phyloP scores from a whole-genome alignment of 2,329 filamentous ascomycete species.

The Ophiocordyceps australis region DNA sequence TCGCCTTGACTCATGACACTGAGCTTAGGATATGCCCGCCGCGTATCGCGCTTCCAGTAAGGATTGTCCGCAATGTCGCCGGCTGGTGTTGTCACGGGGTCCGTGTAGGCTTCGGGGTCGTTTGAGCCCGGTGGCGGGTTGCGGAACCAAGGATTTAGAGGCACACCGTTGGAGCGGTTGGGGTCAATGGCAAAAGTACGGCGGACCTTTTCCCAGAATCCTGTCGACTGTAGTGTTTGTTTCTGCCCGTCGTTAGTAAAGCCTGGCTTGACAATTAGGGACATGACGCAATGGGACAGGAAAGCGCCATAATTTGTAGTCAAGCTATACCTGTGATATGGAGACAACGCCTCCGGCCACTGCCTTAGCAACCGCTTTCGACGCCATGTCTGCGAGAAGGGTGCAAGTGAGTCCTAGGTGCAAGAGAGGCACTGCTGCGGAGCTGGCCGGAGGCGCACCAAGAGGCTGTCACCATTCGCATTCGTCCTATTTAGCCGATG shows the following conservation, averaged over 20 bases:
- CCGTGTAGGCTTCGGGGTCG: slow-evolving; percentile 18
- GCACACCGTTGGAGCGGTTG: slow-evolving; percentile 77
- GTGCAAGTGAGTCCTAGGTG: slow-evolving; percentile 4
- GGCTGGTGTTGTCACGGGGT: slow-evolving; percentile 38
- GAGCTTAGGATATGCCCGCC: slow-evolving; percentile 64
- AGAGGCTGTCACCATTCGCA: too few relatives aligned
- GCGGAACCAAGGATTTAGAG: slow-evolving; percentile 83
- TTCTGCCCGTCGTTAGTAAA: too few relatives aligned
- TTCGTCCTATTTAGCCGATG: too few relatives aligned
- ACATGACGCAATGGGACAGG: too few relatives aligned
- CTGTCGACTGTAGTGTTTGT: slow-evolving; percentile 83
- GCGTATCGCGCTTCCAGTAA: slow-evolving; percentile 75
- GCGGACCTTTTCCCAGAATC: slow-evolving; percentile 75
- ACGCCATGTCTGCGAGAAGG: slow-evolving; percentile 32
- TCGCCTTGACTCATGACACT: slow-evolving; percentile 72
- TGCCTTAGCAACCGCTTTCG: slow-evolving; percentile 39
- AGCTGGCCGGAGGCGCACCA: too few relatives aligned
- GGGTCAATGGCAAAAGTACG: slow-evolving; percentile 65
- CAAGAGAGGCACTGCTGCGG: slow-evolving; percentile 1
- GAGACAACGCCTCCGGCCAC: slow-evolving; percentile 33
- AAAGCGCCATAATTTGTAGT: too few relatives aligned
- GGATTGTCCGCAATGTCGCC: slow-evolving; percentile 24
- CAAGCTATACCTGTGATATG: slow-evolving; percentile 34
- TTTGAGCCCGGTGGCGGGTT: slow-evolving; percentile 44
- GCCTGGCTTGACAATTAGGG: too few relatives aligned